Evolutionary conservation across 176 grass and related monocot species (phyloP), one percentile per base, ranked within the genome.

Genomic region (Aegilops tauschii): DNA sequence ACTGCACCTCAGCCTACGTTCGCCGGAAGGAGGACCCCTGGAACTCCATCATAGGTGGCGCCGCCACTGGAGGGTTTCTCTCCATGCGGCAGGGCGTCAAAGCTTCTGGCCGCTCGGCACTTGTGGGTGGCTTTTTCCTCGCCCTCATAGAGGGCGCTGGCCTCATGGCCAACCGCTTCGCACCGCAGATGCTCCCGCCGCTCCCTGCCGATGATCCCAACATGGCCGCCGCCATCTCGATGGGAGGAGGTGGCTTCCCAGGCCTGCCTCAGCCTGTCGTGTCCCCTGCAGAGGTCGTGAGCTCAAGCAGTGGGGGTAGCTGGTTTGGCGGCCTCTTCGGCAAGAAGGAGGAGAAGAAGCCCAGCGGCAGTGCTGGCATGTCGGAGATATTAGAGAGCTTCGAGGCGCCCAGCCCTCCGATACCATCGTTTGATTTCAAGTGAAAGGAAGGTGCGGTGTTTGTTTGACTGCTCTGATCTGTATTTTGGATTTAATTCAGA

Each of bases 1-100:
- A 99, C 71, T 97, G 97, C 89, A 91, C 94, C 78, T 87, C 92
- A 83, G 97, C 97, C 27, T 95, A 86, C 64, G 58, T 93, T 23
- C 97, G 94, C 75, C 87, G 94, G 83, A 96, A 95, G 91, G 97
- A 95, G 89, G 94, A 99, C 52, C 97, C 97, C 9, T 97, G 97
- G 97, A 99, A 97, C 86, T 97, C 97, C 80, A 97, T 99, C 29
- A 65, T 99, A 62, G 94, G 94, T 1, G 94, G 94, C 25, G 97
- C 94, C 23, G 86, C 92, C 10, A 89, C 97, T 1, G 87, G 94
- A 0, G 94, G 94, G 1, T 90, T 99, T 86, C 97, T 99, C 32
- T 80, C 86, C 80, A 92, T 97, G 92, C 90, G 90, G 30, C 89
- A 92, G 74, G 94, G 97, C 10, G 3, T 91, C 1, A 86, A 69